Conservation (phyloP, 345 rosid species). For the Diplotaxis tenuifolia region DNA sequence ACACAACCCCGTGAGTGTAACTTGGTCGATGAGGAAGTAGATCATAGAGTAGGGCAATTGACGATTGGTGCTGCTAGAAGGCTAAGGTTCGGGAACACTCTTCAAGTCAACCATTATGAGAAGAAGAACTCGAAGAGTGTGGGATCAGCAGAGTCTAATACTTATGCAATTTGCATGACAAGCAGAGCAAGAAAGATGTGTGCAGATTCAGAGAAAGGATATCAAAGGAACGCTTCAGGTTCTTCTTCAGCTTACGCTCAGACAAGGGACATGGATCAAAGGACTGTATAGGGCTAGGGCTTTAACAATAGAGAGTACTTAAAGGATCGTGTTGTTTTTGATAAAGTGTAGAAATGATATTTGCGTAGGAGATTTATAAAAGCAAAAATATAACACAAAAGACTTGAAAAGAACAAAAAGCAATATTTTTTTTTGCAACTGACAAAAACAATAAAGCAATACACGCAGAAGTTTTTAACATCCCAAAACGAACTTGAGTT, state of each 20-base stretch:
- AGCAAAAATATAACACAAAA: background rate
- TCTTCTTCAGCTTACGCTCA: conserved; percentile 21
- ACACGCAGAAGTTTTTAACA: conserved; percentile 28
- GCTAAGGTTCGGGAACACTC: conserved; percentile 24
- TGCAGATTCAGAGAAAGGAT: conserved; percentile 41
- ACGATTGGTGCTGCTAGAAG: conserved; percentile 25
- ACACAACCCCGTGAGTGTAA: conserved; percentile 37
- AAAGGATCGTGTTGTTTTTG: background rate
- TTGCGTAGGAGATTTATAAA: background rate
- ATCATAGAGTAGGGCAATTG: conserved; percentile 4
- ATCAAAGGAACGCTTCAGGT: conserved; percentile 11
- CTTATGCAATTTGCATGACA: too few relatives aligned
- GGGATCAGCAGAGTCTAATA: conserved; percentile 5
- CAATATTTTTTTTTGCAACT: conserved; percentile 21
- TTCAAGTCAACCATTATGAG: background rate
- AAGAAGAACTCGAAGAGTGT: background rate
- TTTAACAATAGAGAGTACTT: background rate
- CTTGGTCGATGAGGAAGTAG: conserved; percentile 13
- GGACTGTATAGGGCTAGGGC: background rate
- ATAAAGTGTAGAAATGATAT: background rate
- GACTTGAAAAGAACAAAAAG: conserved; percentile 21
- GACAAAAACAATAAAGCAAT: conserved; percentile 38
- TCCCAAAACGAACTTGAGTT: conserved; percentile 22
- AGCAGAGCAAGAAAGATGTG: conserved; percentile 43
- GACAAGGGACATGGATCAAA: background rate